Percentiles rank a stretch among this genome's conserved stretches.
Evolutionary conservation across 257 asterid genomes (phyloP).

Genomic region (Henckelia pumila): DNA sequence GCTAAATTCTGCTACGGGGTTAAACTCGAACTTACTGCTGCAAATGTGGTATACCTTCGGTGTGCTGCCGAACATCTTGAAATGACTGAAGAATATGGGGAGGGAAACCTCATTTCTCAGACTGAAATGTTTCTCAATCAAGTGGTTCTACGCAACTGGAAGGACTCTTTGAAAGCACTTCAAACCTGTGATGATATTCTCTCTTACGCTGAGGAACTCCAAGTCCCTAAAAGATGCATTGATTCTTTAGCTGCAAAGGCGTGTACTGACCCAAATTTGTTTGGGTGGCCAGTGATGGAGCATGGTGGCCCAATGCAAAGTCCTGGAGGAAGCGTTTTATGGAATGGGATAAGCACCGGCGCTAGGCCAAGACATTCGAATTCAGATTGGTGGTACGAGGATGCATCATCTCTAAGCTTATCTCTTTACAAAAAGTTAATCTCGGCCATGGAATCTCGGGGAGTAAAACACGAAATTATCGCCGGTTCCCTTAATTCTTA

Average conservation of each 20-base stretch:
- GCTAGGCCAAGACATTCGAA: constrained; percentile 67
- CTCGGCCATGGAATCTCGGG: constrained; percentile 74
- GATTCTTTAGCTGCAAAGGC: constrained; percentile 83
- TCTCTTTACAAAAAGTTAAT: constrained; percentile 65
- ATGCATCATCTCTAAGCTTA: constrained; percentile 71
- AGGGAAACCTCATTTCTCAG: constrained; percentile 73
- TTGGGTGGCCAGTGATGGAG: constrained; percentile 95
- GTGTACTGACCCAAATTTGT: constrained; percentile 69
- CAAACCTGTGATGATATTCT: constrained; percentile 75
- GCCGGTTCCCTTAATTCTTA: constrained; percentile 74
- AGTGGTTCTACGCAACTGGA: constrained; percentile 70
- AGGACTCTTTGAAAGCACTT: constrained; percentile 80
- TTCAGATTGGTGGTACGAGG: constrained; percentile 99
- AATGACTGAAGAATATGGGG: constrained; percentile 91
- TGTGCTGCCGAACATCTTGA: constrained; percentile 90
- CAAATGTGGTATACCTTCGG: constrained; percentile 76
- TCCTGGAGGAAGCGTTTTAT: constrained; percentile 89
- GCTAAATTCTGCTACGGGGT: constrained; percentile 95
- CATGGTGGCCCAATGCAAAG: constrained; percentile 97
- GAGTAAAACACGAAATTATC: constrained; percentile 56
- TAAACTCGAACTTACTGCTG: constrained; percentile 86
- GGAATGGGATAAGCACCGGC: constrained; percentile 99
- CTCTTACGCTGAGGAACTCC: constrained; percentile 64
- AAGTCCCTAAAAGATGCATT: constrained; percentile 66
- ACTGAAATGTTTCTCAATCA: constrained; percentile 81